Base-by-base conservation (phyloP, 2,329 filamentous ascomycete genomes). In the Rugonectria rugulosa region DNA sequence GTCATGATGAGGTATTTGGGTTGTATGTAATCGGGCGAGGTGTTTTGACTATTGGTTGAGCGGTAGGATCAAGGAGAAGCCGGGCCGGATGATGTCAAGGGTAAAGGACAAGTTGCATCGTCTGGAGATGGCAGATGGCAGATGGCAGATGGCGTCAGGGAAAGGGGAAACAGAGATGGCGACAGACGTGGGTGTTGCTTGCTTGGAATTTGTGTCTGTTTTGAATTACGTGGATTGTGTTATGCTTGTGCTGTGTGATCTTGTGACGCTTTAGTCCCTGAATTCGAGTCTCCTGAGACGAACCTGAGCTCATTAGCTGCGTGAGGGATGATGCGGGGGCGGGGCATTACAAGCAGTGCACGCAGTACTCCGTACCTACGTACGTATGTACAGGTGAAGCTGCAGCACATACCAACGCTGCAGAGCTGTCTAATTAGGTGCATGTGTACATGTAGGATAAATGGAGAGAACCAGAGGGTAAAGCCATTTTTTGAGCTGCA, bases 1-100 rank as follows among this genome's bases (percentile, higher is more conserved):
- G 73, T 71, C 70, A 75, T 76, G 58, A 58, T 68, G 37, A 31
- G 17, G 41, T 11, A 29, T 51, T 14, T 32, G 9, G 21, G 37
- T 32, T 12, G 32, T 21, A 21, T n/a, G 5, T 45, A 36, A 11
- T 32, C 21, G 34, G 43, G 24, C 19, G 53, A 12, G 32, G 15
- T 38, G 32, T 32, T n/a, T 38, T 42, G 24, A 14, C 21, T 26
- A 15, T 53, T 17, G 32, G 32, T 23, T n/a, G 20, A n/a, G 37
- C 9, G 20, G 55, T 50, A 19, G 32, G 26, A 36, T 26, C 38
- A 19, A 36, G 20, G 37, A 21, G 37, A 40, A 8, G 20, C 7
- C n/a, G 20, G 20, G 9, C 37, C n/a, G n/a, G 10, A 40, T 23
- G 37, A 23, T 40, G 37, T 40, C 20, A 40, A 20, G 37, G 37